phyloP scores from a whole-genome alignment of 2,329 filamentous ascomycete species.

The Shiraia sp. region DNA sequence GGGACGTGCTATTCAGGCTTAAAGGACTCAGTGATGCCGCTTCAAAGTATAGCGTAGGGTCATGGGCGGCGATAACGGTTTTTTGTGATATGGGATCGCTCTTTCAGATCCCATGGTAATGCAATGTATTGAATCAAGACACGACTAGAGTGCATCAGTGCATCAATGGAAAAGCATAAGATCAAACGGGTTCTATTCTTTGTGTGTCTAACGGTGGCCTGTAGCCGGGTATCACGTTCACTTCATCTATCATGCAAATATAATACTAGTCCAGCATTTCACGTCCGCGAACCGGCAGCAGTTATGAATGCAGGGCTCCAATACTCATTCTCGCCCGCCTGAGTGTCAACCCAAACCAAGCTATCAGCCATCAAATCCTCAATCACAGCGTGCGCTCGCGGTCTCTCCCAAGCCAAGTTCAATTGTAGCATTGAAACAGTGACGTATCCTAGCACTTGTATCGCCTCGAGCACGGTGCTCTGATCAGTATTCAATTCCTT shows the following conservation, averaged over 20 bases:
- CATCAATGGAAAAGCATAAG: slow-evolving; percentile 3
- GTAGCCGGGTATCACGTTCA: slow-evolving; percentile 19
- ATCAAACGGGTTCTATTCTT: not conserved
- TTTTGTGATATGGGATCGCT: not conserved
- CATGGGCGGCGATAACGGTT: slow-evolving; percentile 4
- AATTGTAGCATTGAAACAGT: slow-evolving; percentile 85
- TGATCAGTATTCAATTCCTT: slow-evolving; percentile 96
- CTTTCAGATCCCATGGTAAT: slow-evolving; percentile 2
- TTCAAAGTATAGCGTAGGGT: not conserved
- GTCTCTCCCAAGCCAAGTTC: slow-evolving; percentile 84
- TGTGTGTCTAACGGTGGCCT: not conserved
- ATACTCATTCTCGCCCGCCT: slow-evolving; percentile 86
- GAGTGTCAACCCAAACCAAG: slow-evolving; percentile 91
- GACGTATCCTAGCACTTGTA: slow-evolving; percentile 86
- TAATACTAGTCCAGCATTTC: not conserved
- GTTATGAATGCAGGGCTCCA: slow-evolving; percentile 81
- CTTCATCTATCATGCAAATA: not conserved
- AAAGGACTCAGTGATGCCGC: slow-evolving; percentile 12
- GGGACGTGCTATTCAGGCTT: slow-evolving; percentile 60
- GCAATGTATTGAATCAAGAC: slow-evolving; percentile 3
- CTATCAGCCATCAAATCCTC: slow-evolving; percentile 88
- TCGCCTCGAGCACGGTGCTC: slow-evolving; percentile 86
- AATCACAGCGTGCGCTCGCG: slow-evolving; percentile 83
- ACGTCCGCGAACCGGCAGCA: slow-evolving; percentile 9
- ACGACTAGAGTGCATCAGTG: slow-evolving; percentile 2